Evolutionary conservation across 225 moss, liverwort and hornwort species (phyloP).

Genomic region (Sphagnum contortum): DNA sequence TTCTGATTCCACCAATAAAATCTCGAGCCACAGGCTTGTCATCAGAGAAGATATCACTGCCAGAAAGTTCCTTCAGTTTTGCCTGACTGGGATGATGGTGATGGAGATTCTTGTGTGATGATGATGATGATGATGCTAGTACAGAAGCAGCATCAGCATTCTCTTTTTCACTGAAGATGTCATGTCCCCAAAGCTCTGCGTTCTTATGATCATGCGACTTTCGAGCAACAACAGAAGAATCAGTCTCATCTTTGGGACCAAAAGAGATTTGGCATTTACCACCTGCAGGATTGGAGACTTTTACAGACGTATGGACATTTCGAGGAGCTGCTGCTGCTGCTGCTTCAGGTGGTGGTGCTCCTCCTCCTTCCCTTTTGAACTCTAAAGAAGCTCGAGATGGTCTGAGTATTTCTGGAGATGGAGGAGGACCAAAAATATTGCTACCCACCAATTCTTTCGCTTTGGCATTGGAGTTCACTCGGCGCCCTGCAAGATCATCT

Average conservation of each 20-base stretch:
- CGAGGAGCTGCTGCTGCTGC: slow-evolving; percentile 60
- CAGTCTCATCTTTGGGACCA: slow-evolving; percentile 32
- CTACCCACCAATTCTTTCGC: slow-evolving; percentile 89
- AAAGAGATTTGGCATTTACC: slow-evolving; percentile 93
- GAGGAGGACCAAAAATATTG: slow-evolving; percentile 95
- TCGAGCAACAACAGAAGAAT: slow-evolving; percentile 26
- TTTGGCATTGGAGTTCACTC: slow-evolving; percentile 79
- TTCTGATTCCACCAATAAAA: slow-evolving; percentile 88
- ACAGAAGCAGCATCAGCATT: slow-evolving; percentile 7
- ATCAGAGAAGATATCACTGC: slow-evolving; percentile 92
- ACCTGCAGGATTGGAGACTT: slow-evolving; percentile 96
- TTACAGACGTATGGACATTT: slow-evolving; percentile 91
- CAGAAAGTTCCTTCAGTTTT: slow-evolving; percentile 88
- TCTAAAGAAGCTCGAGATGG: slow-evolving; percentile 52
- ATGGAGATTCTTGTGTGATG: slow-evolving; percentile 47
- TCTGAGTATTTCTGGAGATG: slow-evolving; percentile 59
- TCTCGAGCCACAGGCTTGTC: slow-evolving; percentile 82
- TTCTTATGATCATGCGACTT: slow-evolving; percentile 81
- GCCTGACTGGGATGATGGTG: slow-evolving; percentile 68
- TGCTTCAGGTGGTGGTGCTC: slow-evolving; percentile 11
- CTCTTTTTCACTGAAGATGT: slow-evolving; percentile 78
- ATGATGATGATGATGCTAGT: slow-evolving; percentile 1
- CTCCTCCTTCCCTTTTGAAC: slow-evolving; percentile 70
- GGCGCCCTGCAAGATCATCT: slow-evolving; percentile 67
- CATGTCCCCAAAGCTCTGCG: slow-evolving; percentile 85